These are phyloP conservation scores for Austroboletus eburneus DNA, from an alignment of 768 basidiomycete genomes.

Conservation along the genomic window DNA sequence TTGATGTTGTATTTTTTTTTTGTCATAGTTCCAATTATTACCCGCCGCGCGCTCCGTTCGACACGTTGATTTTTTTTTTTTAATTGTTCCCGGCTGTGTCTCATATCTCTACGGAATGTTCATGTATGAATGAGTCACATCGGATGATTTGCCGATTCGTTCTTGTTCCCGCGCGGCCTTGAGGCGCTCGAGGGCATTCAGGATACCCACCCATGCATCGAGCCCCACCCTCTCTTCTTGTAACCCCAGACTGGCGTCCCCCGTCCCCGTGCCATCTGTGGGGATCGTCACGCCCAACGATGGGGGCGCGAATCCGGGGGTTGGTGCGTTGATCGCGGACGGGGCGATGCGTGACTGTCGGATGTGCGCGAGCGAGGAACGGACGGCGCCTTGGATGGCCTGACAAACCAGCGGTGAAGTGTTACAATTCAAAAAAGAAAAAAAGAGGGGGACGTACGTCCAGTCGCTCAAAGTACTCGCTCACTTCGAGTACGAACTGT, in stretches of 20 bases:
- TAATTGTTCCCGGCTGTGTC: slow-evolving; percentile 16
- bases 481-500: slow-evolving; percentile 79
- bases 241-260: slow-evolving; percentile 51
- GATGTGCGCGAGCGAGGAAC: slow-evolving; percentile 78
- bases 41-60: too few species aligned
- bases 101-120: slow-evolving; percentile 13
- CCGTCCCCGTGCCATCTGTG: slow-evolving; percentile 22
- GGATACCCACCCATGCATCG: slow-evolving; percentile 74
- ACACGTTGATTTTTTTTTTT: too few species aligned
- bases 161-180: slow-evolving; percentile 43
- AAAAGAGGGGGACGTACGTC: slow-evolving; percentile 49
- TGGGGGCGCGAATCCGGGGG: slow-evolving; percentile 67
- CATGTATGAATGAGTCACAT: slow-evolving; percentile 12
- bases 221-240: slow-evolving; percentile 75
- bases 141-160: neutral
- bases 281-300: slow-evolving; percentile 77
- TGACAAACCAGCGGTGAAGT: slow-evolving; percentile 23
- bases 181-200: slow-evolving; percentile 61
- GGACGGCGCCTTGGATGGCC: slow-evolving; percentile 73
- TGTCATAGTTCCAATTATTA: too few species aligned
- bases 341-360: slow-evolving; percentile 79
- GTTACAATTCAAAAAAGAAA: neutral
- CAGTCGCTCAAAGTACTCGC: slow-evolving; percentile 80
- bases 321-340: slow-evolving; percentile 81
- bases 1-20: too few species aligned